Percentiles rank a stretch among this genome's conserved stretches.
Evolutionary conservation across 805 yeast genomes (phyloP).

Genomic region (Zygosaccharomyces lentus): DNA sequence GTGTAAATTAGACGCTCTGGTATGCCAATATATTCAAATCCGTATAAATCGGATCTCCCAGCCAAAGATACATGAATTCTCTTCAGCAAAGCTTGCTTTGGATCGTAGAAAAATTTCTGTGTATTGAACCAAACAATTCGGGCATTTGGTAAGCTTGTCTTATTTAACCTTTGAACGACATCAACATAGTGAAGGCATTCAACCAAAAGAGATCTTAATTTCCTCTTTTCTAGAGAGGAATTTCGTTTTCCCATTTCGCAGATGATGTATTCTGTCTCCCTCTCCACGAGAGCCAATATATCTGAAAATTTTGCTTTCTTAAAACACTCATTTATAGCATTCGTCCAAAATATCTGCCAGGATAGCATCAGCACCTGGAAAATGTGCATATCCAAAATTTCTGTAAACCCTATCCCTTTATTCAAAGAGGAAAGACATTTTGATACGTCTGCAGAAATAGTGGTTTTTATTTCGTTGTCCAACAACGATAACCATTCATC

Average conservation of each 20-base stretch:
- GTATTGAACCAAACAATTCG: slow-evolving; percentile 47
- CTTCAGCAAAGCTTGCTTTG: slow-evolving; percentile 28
- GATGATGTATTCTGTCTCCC: slow-evolving; percentile 1
- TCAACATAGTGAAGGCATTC: slow-evolving; percentile 61
- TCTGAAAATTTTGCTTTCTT: not conserved
- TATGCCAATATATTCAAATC: slow-evolving; percentile 77
- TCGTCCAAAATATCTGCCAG: slow-evolving; percentile 56
- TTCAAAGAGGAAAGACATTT: slow-evolving; percentile 32
- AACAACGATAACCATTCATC: slow-evolving; percentile 58
- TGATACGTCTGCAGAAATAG: slow-evolving; percentile 41
- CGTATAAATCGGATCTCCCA: slow-evolving; percentile 52
- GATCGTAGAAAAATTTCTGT: slow-evolving; percentile 44
- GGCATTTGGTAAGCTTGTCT: slow-evolving; percentile 9
- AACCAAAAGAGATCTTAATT: slow-evolving; percentile 57
- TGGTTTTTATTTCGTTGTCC: slow-evolving; percentile 48
- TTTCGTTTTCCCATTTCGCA: not conserved
- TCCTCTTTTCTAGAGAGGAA: slow-evolving; percentile 33
- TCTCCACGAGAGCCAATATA: not conserved
- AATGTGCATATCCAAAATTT: slow-evolving; percentile 40
- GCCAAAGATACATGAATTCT: slow-evolving; percentile 50
- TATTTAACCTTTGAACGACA: slow-evolving; percentile 28
- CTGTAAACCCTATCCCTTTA: slow-evolving; percentile 16
- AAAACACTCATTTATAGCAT: slow-evolving; percentile 35
- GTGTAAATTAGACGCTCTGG: slow-evolving; percentile 73
- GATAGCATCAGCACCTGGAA: slow-evolving; percentile 55